Evolutionary conservation across 2,329 filamentous ascomycete species (phyloP), one percentile per base, ranked within the genome.

Genomic region (Cryoendolithus antarcticus): DNA sequence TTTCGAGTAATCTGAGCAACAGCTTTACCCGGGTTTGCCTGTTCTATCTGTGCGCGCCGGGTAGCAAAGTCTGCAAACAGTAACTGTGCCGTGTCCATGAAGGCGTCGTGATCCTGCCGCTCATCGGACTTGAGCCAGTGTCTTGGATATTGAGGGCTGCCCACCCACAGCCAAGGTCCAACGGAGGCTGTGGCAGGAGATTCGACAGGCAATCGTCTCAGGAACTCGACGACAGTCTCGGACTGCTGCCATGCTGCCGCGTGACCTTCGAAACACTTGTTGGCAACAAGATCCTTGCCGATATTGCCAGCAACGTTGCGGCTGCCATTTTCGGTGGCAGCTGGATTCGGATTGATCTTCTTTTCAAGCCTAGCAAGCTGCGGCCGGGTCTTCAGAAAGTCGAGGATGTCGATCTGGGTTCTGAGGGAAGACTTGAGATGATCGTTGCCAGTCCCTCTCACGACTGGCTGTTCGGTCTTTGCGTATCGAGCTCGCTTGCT

Each of bases 141-240:
- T 64, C 65, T 37, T 13, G 52, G 48, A 51, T 34, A 32, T 13
- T 30, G 35, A 11, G 40, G 80, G 55, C 85, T 85, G 38, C 70
- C 71, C 32, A 82, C 72, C 64, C 72, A 86, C 35, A 93, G 84
- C 81, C 83, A 91, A 0, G 71, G 71, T 2, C 70, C 66, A 1
- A 62, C 48, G 0, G 51, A 51, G 1, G 57, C 60, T 3, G 61
- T 56, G 2, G 65, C 58, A 1, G 77, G 82, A 2, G 71, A 79
- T 3, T 71, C 69, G 0, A 85, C 82, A 0, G 80, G 80, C 0
- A 88, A 65, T 7, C 84, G 75, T 6, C 62, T 43, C 2, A 91
- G 60, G 49, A 93, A 93, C 1, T 72, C 69, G 6, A 72, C 59
- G 1, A 82, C 61, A 0, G 71, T 71, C 54, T 88, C 82, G 1